phyloP scores from a whole-genome alignment of 768 basidiomycete genomes.

The Pleurotus pulmonarius region DNA sequence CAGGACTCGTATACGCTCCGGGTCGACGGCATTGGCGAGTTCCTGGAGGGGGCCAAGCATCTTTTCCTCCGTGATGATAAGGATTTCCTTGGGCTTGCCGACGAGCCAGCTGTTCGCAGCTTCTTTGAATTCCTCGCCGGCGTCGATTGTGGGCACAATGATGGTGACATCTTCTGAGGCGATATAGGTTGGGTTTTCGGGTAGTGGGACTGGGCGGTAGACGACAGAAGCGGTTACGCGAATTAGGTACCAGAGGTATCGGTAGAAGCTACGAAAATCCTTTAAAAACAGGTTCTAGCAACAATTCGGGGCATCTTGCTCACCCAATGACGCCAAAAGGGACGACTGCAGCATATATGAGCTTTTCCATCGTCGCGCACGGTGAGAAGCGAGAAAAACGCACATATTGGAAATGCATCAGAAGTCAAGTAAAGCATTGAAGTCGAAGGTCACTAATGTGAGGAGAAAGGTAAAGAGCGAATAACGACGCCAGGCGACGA shows the following conservation, averaged over 20 bases:
- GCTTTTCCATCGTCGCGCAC: conserved; percentile 10
- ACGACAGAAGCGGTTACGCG: conserved; percentile 74
- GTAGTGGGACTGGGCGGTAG: conserved; percentile 87
- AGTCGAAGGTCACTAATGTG: conserved; percentile 14
- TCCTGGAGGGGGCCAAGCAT: conserved; percentile 89
- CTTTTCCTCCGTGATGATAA: conserved; percentile 77
- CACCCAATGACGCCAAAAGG: conserved; percentile 89
- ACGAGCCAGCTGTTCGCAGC: conserved; percentile 91
- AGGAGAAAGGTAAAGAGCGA: conserved; percentile 32
- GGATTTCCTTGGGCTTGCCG: conserved; percentile 81
- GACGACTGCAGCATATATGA: conserved; percentile 53
- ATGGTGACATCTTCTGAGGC: conserved; percentile 94
- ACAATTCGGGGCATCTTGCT: conserved; percentile 15
- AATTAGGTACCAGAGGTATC: conserved; percentile 91
- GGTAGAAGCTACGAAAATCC: conserved; percentile 66
- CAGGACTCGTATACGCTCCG: conserved; percentile 77
- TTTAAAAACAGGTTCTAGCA: not conserved
- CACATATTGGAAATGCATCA: conserved; percentile 88
- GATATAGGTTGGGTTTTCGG: conserved; percentile 86
- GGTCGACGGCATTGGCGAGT: conserved; percentile 85
- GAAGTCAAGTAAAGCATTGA: conserved; percentile 86
- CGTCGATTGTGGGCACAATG: conserved; percentile 94
- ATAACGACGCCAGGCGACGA: conserved; percentile 29
- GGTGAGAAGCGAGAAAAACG: conserved; percentile 28
- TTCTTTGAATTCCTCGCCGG: conserved; percentile 93